These are phyloP conservation scores for Tolypocladium tundrense DNA, from an alignment of 2,329 filamentous ascomycete species.

Conservation along the genomic window DNA sequence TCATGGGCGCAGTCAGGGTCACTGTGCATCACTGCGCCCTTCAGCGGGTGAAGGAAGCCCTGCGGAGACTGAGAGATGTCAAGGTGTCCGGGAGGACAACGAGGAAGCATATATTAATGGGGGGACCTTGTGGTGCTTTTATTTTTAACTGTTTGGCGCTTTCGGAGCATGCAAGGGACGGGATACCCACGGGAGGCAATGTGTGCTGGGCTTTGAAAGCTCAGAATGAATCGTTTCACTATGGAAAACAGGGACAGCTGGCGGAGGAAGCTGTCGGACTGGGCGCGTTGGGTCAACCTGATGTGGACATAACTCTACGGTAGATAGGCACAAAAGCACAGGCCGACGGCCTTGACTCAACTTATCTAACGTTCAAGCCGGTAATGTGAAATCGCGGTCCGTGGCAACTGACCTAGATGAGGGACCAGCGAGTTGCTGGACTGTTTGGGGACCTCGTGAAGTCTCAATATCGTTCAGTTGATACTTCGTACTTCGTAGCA, in stretches of 20 bases:
- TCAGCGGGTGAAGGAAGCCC: background rate
- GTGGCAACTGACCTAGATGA: no score
- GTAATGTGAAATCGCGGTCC: background rate
- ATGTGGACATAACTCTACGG: background rate
- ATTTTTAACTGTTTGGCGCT: conserved; percentile 2
- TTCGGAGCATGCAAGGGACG: conserved; percentile 18
- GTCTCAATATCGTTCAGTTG: no score
- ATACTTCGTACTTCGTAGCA: no score
- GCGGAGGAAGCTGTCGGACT: background rate
- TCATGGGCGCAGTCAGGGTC: background rate
- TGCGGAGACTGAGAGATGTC: background rate
- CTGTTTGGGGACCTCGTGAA: no score
- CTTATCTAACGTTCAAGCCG: background rate
- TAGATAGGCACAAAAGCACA: background rate
- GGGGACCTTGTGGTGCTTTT: background rate
- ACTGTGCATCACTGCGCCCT: background rate
- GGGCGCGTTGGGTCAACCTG: background rate
- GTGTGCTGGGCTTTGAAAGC: background rate
- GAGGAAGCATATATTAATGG: background rate
- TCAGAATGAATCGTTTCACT: background rate
- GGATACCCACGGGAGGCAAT: conserved; percentile 7
- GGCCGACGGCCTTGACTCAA: background rate
- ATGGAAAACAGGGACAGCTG: background rate
- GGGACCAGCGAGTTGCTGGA: no score
- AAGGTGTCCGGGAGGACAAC: background rate